phyloP scores from a whole-genome alignment of 192 early-diverging fungal species.

The Coemansia sp. region DNA sequence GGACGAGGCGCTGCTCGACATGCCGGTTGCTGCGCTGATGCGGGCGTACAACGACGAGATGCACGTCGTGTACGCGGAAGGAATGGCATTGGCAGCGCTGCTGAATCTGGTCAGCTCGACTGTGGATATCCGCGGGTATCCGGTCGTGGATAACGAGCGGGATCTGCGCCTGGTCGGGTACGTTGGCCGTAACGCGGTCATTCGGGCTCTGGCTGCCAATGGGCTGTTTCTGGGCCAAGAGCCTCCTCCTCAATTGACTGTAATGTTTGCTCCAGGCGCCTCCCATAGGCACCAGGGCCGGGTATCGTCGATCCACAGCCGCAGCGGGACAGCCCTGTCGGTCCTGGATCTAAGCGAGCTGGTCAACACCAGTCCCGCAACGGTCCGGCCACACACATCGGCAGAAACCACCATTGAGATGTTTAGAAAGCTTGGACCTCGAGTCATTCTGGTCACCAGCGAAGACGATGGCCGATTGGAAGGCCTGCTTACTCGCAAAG shows the following conservation, averaged over 20 bases:
- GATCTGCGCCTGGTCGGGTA: slow-evolving; percentile 65
- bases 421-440: slow-evolving; percentile 81
- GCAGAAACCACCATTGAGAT: slow-evolving; percentile 76
- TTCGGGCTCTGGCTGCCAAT: slow-evolving; percentile 5
- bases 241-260: neutral
- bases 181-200: slow-evolving; percentile 56
- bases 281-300: no score
- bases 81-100: slow-evolving; percentile 22
- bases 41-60: slow-evolving; percentile 43
- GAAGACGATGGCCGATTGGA: slow-evolving; percentile 59
- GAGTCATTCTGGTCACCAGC: slow-evolving; percentile 66
- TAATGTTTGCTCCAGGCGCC: neutral
- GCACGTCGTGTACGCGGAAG: slow-evolving; percentile 57
- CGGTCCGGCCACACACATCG: slow-evolving; percentile 65
- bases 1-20: slow-evolving; percentile 24
- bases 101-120: neutral
- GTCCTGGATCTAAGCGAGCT: slow-evolving; percentile 16
- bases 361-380: slow-evolving; percentile 63
- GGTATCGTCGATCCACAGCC: neutral
- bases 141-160: slow-evolving; percentile 63
- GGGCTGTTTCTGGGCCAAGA: neutral
- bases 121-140: slow-evolving; percentile 61
- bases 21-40: slow-evolving; percentile 55
- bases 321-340: neutral
- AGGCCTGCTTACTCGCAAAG: slow-evolving; percentile 75